Conservation (phyloP, 495 filamentous ascomycete species). For the Podospora tetraspora region DNA sequence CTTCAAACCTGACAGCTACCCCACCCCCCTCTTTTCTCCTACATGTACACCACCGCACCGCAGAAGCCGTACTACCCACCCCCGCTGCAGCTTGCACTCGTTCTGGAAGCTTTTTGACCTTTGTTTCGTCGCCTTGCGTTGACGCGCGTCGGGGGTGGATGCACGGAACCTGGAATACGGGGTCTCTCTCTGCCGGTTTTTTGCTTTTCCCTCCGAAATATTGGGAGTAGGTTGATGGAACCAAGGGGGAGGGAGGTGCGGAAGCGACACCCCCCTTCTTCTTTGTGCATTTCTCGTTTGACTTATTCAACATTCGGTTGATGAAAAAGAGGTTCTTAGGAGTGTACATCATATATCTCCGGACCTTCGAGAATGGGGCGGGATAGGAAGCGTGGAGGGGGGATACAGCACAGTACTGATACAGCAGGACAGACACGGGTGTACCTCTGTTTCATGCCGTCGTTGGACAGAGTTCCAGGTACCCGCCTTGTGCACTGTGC, state of each 20-base stretch:
- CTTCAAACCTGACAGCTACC: background rate
- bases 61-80: background rate
- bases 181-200: background rate
- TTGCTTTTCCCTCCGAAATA: background rate
- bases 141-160: conserved; percentile 4
- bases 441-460: background rate
- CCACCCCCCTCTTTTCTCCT: background rate
- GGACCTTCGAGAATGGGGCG: background rate
- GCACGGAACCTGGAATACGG: conserved; percentile 3
- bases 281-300: background rate
- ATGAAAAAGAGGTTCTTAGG: background rate
- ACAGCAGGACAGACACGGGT: background rate
- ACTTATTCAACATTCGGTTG: background rate
- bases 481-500: background rate
- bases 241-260: background rate
- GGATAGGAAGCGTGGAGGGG: background rate
- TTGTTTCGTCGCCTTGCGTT: background rate
- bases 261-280: background rate
- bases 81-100: conserved; percentile 2
- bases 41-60: background rate
- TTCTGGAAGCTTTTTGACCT: conserved; percentile 8
- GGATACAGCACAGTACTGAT: too few relatives aligned
- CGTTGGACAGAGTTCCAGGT: background rate
- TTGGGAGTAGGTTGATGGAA: background rate
- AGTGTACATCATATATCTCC: background rate